Evolutionary conservation across 306 rosid species (phyloP).

Genomic region (Gastrolobium villosum): DNA sequence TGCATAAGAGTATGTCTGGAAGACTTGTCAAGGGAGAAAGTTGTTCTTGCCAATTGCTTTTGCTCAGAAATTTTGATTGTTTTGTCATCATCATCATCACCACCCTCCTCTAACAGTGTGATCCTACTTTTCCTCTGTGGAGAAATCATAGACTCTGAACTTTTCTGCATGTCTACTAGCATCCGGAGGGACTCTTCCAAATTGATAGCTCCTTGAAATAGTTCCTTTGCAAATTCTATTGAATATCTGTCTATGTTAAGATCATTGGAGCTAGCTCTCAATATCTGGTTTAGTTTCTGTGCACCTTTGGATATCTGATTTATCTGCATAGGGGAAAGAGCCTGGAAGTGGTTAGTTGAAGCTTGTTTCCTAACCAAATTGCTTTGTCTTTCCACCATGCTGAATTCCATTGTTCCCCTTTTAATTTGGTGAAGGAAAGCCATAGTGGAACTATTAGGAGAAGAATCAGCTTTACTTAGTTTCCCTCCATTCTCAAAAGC

Average conservation of each 20-base stretch:
- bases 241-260: slow-evolving; percentile 69
- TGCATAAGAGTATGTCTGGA: slow-evolving; percentile 53
- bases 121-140: slow-evolving; percentile 72
- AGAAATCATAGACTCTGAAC: slow-evolving; percentile 63
- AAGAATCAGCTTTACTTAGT: slow-evolving; percentile 58
- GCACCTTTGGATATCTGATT: slow-evolving; percentile 90
- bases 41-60: slow-evolving; percentile 66
- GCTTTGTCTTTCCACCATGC: slow-evolving; percentile 59
- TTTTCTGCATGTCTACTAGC: slow-evolving; percentile 79
- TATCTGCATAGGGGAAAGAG: slow-evolving; percentile 65
- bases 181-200: slow-evolving; percentile 90
- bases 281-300: slow-evolving; percentile 81
- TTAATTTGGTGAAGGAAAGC: slow-evolving; percentile 79
- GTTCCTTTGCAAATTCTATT: slow-evolving; percentile 80
- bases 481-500: slow-evolving; percentile 84
- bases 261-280: slow-evolving; percentile 74
- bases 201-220: slow-evolving; percentile 84
- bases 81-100: slow-evolving; percentile 60
- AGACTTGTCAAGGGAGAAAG: slow-evolving; percentile 69
- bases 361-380: slow-evolving; percentile 53
- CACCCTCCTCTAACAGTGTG: slow-evolving; percentile 71
- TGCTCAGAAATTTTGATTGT: slow-evolving; percentile 47
- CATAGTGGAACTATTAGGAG: slow-evolving; percentile 62
- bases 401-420: slow-evolving; percentile 55
- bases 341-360: slow-evolving; percentile 60